Base-by-base conservation (phyloP, 768 basidiomycete species). In the Pisolithus albus region DNA sequence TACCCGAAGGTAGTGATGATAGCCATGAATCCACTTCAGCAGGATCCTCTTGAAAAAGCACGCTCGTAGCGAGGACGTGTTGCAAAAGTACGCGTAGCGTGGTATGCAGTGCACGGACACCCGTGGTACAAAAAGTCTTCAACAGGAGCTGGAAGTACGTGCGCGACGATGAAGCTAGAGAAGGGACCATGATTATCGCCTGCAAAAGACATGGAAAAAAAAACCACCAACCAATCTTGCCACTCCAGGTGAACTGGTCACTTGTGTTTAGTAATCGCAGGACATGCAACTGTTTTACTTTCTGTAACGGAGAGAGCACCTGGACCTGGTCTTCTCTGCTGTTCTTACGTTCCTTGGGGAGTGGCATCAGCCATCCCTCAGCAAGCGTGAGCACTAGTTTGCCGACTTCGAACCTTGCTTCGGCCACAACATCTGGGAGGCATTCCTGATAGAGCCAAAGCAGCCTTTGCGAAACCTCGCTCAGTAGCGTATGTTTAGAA, bases 391-490 rank as follows among this genome's bases (percentile, higher is more conserved):
- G 72, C 26, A 93, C 67, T 19, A 94, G 62, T 64, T 91, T 91
- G 2, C 90, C 90, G 36, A 86, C 81, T 64, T 97, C 94, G 59
- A 94, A 97, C 46, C 83, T 75, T 24, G 82, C 82, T 64, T 93
- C 92, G 0, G 82, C 80, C 4, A 88, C 84, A 1, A 91, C 68
- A 1, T 76, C 71, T 0, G 92, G 89, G 26, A 94, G 66, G 53
- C 81, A 83, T 21, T 75, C 75, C 58, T 95, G 89, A 63, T 96
- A 98, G 46, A 94, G 74, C 79, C 86, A 88, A 53, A 96, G 70
- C 39, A 98, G 66, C 24, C 92, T 69, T 57, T 92, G 82, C 1
- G 92, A 82, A 46, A 80, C 78, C 69, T 97, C 94, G 0, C 84
- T 78, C 26, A 96, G 69, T 55, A 98, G 65, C 0, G 82, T 81